Base-by-base conservation (phyloP, 2,329 filamentous ascomycete genomes). In the Pleoardoris graminearum region DNA sequence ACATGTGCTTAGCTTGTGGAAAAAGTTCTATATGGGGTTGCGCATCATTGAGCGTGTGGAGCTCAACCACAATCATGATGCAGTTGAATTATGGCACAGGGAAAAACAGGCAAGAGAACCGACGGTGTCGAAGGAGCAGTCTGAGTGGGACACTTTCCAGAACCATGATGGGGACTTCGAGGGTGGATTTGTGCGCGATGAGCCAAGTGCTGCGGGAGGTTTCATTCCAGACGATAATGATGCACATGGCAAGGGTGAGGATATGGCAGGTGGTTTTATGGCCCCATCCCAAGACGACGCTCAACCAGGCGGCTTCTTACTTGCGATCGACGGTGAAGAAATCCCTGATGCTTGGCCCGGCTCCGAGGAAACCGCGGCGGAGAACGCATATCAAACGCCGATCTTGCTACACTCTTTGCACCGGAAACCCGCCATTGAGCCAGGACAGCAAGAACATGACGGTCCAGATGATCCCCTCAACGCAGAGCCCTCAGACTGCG, bases 21-120 rank as follows among this genome's bases (percentile, higher is more conserved):
- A 89, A 51, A 95, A 89, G 72, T 90, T 97, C 62, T 74, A 96
- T 12, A 89, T 92, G 79, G 92, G 92, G 0, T 69, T 97, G 74
- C 82, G 91, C 3, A 94, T 97, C 51, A 81, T 90, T 0, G 58
- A 70, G 44, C 55, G 68, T 14, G 66, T 72, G 66, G 66, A 61
- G 32, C 57, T 60, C 5, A 66, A 71, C 47, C 71, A 71, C 51
- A 68, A 68, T 0, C 66, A 71, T 0, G 66, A 70, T 23, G 58
- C 60, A 4, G 17, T 44, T 11, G 41, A 44, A 14, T 8, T 44
- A 2, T 44, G 41, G 41, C 27, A 44, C 12, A 21, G 11, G 3
- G 64, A 67, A 17, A 82, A 95, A 35, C 89, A 96, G 55, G 71
- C n/a, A n/a, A n/a, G n/a, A n/a, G n/a, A n/a, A n/a, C n/a, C n/a